Percentiles rank a stretch among this genome's conserved stretches.
Conservation (phyloP, 2,329 filamentous ascomycete species). For the Nigrospora osmanthi region DNA sequence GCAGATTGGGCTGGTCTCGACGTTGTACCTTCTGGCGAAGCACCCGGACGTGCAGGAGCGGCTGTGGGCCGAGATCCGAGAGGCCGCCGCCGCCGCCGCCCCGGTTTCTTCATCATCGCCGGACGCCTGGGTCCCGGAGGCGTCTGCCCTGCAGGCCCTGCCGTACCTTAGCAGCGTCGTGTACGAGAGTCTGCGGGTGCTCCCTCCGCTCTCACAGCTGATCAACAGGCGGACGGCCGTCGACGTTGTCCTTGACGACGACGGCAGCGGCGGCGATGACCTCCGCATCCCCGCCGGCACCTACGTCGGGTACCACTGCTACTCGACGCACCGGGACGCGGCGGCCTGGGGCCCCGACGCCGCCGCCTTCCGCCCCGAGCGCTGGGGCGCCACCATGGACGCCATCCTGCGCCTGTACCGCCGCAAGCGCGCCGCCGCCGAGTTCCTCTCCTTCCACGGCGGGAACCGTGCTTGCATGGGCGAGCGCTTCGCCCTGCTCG, state of each 20-base stretch:
- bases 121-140: neutral
- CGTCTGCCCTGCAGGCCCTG: constrained; percentile 20
- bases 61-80: constrained; percentile 22
- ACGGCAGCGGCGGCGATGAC: constrained; percentile 2
- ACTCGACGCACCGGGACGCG: constrained; percentile 27
- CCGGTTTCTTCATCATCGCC: too few relatives aligned
- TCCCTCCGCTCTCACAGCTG: constrained; percentile 39
- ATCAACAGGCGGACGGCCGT: constrained; percentile 32
- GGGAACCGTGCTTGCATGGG: constrained; percentile 30
- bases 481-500: constrained; percentile 29
- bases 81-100: neutral
- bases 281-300: constrained; percentile 26
- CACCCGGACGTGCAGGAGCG: constrained; percentile 21
- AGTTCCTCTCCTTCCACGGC: constrained; percentile 34
- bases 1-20: constrained; percentile 17
- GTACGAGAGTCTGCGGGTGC: constrained; percentile 37
- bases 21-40: constrained; percentile 26
- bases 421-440: constrained; percentile 23
- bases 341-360: constrained; percentile 21
- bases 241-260: constrained; percentile 13
- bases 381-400: constrained; percentile 27
- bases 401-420: constrained; percentile 26
- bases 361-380: constrained; percentile 26
- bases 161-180: constrained; percentile 34
- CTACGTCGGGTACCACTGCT: constrained; percentile 31